Evolutionary conservation across 352 stramenopile genomes (phyloP), one percentile per base, ranked within the genome.

Genomic region (Blastocystis sp.): DNA sequence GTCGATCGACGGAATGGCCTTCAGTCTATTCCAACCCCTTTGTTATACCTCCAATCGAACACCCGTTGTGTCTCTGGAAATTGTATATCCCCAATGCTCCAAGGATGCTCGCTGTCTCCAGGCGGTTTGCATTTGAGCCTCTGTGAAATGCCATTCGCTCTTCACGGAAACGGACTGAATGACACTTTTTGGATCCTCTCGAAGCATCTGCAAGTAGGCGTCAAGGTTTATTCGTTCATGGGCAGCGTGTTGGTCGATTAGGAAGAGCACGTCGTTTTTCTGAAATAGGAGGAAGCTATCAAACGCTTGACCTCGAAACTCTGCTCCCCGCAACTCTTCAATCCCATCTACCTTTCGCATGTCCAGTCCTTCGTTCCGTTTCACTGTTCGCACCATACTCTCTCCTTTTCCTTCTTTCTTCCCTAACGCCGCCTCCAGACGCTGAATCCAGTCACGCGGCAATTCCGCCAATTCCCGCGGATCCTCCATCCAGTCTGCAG

Each of bases 211-310:
- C 36, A 72, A 48, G 61, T 72, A 72, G 61, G 3, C 3, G 32
- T 72, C 61, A 44, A 72, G 61, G 14, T 72, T 72, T 21, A 72
- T 46, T 42, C 61, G 24, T 48, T 72, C 61, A 21, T 72, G 61
- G 3, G 61, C 61, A 24, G 61, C 61, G 27, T 72, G 61, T 32
- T 72, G 61, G 42, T 72, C 61, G 42, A 72, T 48, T 4, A 72
- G 27, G 40, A 49, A 72, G 34, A 72, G 32, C 4, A 49, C n/a
- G 16, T 9, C 24, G 16, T 36, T 48, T 42, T 36, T 49, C 61
- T 72, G n/a, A 48, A 49, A 72, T 11, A 72, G 61, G 9, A 72
- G 27, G 32, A 72, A 72, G 8, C 61, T 72, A 46, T 72, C 61
- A 48, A 72, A 72, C 18, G 40, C 32, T 46, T 72, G 61, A 11